A percentile compares a stretch with the other conserved stretches of the same genome.
Evolutionary conservation across 345 rosid species (phyloP).

Genomic region (Trapa bicornis): DNA sequence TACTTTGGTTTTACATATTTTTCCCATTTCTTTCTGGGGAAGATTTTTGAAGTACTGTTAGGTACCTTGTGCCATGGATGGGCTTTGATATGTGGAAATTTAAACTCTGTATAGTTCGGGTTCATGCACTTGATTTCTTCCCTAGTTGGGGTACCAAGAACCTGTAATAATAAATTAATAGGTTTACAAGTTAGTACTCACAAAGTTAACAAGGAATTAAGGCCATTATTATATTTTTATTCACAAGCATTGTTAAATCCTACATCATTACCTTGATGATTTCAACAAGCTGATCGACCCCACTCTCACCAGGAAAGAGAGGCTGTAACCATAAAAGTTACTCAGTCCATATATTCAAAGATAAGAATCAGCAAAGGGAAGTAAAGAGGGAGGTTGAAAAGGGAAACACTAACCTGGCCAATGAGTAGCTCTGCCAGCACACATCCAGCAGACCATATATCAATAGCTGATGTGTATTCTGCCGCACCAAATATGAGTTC

Average conservation of each 20-base stretch:
- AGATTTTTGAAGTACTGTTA: not conserved
- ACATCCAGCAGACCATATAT: conserved; percentile 99
- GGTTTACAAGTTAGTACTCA: not conserved
- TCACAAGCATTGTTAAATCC: not conserved
- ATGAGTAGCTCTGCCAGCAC: conserved; percentile 88
- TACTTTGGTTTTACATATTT: not conserved
- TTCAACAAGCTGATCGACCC: conserved; percentile 97
- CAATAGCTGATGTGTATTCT: conserved; percentile 89
- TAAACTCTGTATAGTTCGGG: conserved; percentile 92
- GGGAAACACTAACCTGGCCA: conserved; percentile 57
- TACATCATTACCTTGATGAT: conserved; percentile 64
- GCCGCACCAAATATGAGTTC: conserved; percentile 97
- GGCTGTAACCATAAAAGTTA: conserved; percentile 39
- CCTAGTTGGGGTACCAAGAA: conserved; percentile 94
- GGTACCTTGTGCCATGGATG: conserved; percentile 99
- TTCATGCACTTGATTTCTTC: conserved; percentile 99
- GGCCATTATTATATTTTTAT: not conserved
- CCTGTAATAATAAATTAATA: conserved; percentile 26
- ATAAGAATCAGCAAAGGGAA: not conserved
- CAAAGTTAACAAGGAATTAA: not conserved
- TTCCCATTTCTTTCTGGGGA: not conserved
- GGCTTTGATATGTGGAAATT: conserved; percentile 96
- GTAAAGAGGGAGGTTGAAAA: not conserved
- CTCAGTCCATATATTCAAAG: not conserved
- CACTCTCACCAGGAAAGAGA: conserved; percentile 93